Evolutionary conservation across 768 basidiomycete genomes (phyloP).

Genomic region (Fistulinella prunicolor): DNA sequence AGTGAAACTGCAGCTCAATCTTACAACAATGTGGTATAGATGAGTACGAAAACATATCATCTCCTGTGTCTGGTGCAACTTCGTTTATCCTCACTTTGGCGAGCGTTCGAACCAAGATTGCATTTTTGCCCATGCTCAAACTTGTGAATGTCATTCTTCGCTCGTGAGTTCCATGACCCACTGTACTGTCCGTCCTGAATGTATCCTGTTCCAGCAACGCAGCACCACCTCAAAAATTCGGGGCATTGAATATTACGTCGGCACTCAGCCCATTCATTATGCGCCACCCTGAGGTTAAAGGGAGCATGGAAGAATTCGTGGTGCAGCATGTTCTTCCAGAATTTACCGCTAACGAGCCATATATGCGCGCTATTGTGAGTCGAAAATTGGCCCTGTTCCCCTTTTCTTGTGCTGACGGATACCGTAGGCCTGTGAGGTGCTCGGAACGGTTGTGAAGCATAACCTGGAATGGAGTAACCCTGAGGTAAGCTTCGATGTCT

Average conservation of each 20-base stretch:
- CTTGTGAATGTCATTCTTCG: constrained; percentile 75
- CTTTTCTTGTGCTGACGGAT: not conserved
- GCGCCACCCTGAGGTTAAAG: constrained; percentile 77
- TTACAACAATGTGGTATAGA: constrained; percentile 45
- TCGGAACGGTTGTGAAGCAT: constrained; percentile 68
- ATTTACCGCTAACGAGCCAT: constrained; percentile 63
- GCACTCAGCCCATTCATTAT: constrained; percentile 77
- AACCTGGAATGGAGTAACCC: constrained; percentile 64
- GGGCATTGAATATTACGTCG: constrained; percentile 80
- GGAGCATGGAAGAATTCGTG: constrained; percentile 75
- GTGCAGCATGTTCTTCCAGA: constrained; percentile 71
- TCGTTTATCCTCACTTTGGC: constrained; percentile 78
- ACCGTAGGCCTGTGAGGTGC: constrained; percentile 71
- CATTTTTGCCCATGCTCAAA: constrained; percentile 75
- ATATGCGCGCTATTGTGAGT: constrained; percentile 75
- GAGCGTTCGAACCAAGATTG: constrained; percentile 74
- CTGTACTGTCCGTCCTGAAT: not conserved
- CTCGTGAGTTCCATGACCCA: constrained; percentile 42
- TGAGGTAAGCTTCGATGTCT: constrained; percentile 42
- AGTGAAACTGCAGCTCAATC: not conserved
- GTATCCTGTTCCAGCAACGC: constrained; percentile 37
- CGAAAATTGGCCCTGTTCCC: not conserved
- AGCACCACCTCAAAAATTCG: constrained; percentile 67
- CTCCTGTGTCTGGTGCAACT: constrained; percentile 75
- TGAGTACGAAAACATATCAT: constrained; percentile 76